Evolutionary conservation across 2,329 filamentous ascomycete genomes (phyloP).

Genomic region (Ascochyta rabiei): DNA sequence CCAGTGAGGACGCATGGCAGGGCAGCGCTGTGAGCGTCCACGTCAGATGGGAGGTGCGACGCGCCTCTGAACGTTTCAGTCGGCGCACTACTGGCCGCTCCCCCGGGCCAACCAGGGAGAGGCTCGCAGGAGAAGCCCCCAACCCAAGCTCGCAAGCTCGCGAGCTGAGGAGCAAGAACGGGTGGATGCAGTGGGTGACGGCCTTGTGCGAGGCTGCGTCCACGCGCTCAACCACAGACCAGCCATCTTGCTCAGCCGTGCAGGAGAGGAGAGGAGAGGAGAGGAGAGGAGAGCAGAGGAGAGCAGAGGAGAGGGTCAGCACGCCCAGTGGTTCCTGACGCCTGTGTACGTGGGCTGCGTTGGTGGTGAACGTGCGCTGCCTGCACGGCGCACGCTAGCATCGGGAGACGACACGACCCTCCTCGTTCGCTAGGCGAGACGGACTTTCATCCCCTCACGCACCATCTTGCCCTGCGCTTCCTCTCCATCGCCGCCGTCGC

Average conservation of each 20-base stretch:
- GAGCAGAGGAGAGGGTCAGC: too few relatives aligned
- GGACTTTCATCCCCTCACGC: constrained; percentile 21
- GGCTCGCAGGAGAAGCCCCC: constrained; percentile 17
- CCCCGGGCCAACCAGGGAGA: constrained; percentile 31
- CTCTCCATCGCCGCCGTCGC: constrained; percentile 23
- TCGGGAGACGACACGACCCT: constrained; percentile 4
- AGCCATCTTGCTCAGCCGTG: too few relatives aligned
- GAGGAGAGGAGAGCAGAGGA: too few relatives aligned
- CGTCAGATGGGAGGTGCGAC: constrained; percentile 38
- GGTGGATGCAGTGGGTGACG: neutral
- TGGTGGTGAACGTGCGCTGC: constrained; percentile 11
- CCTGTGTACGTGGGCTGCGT: too few relatives aligned
- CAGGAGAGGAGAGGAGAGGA: too few relatives aligned
- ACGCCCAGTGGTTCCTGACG: too few relatives aligned
- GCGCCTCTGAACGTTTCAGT: constrained; percentile 42
- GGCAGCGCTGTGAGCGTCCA: constrained; percentile 25
- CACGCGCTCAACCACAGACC: neutral
- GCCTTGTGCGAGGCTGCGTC: neutral
- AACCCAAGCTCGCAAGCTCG: neutral
- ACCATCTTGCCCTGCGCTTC: constrained; percentile 19
- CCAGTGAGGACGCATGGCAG: constrained; percentile 19
- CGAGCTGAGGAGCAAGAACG: neutral
- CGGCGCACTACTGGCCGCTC: constrained; percentile 7
- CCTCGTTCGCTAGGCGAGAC: constrained; percentile 8
- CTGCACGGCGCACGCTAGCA: constrained; percentile 8